phyloP scores from a whole-genome alignment of 495 filamentous ascomycete genomes.

The Neurospora tetrasperma region DNA sequence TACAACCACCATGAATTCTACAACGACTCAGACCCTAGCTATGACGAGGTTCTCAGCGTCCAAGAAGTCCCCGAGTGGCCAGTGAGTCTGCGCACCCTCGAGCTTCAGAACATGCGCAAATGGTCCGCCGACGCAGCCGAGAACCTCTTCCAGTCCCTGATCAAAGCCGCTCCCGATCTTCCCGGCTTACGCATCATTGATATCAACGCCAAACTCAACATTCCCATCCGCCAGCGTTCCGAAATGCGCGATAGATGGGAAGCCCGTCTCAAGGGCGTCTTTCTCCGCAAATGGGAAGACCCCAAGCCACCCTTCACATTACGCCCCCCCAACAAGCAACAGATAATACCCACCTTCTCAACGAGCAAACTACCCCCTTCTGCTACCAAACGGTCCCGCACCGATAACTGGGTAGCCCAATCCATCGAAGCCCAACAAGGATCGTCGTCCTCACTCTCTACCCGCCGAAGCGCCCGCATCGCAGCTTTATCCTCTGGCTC shows the following conservation, averaged over 20 bases:
- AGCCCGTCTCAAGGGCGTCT: conserved; percentile 49
- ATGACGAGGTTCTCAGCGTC: conserved; percentile 47
- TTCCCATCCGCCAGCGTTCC: conserved; percentile 69
- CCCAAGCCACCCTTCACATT: conserved; percentile 34
- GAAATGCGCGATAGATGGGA: conserved; percentile 65
- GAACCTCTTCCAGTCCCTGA: conserved; percentile 64
- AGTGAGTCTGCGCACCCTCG: conserved; percentile 51
- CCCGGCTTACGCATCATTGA: conserved; percentile 53
- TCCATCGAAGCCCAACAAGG: background rate
- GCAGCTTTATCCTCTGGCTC: conserved; percentile 6
- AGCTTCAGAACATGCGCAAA: conserved; percentile 64
- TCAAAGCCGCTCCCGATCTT: conserved; percentile 54
- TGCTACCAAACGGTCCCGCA: background rate
- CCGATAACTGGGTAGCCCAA: background rate
- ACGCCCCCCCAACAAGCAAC: conserved; percentile 8
- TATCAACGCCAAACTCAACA: conserved; percentile 62
- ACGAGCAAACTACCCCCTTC: background rate
- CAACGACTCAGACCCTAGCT: conserved; percentile 59
- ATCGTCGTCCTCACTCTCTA: background rate
- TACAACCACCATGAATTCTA: conserved; percentile 42
- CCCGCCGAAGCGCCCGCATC: conserved; percentile 19
- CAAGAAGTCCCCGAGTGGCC: conserved; percentile 69
- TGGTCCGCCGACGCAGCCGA: conserved; percentile 54
- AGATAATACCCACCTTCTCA: background rate
- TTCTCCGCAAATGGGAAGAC: conserved; percentile 44